Evolutionary conservation across 257 asterid genomes (phyloP).

Genomic region (Buddleja alternifolia): DNA sequence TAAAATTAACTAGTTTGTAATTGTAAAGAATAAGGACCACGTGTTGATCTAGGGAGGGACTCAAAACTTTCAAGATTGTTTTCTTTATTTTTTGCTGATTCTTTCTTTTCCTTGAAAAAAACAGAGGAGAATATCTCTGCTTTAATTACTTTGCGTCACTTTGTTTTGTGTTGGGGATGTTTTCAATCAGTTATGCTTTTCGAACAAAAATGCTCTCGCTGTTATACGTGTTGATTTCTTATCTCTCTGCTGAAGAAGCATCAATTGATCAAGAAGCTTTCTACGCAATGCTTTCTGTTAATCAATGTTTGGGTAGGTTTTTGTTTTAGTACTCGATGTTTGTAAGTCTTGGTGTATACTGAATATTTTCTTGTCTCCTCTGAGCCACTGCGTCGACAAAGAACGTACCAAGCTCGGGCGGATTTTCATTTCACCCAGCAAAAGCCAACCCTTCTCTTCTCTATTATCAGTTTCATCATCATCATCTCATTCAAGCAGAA

Average conservation of each 20-base stretch:
- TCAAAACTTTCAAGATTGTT: neutral
- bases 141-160: neutral
- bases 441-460: too few species aligned
- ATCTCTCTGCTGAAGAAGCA: slow-evolving; percentile 1
- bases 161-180: neutral
- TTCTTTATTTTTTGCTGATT: neutral
- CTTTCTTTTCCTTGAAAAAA: neutral
- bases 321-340: neutral
- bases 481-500: too few species aligned
- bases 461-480: too few species aligned
- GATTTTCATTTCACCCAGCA: too few species aligned
- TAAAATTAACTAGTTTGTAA: neutral
- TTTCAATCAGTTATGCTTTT: slow-evolving; percentile 2
- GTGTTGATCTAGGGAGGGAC: slow-evolving; percentile 10
- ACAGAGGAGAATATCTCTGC: neutral
- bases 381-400: too few species aligned
- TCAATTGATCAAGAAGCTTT: slow-evolving; percentile 12
- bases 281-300: neutral
- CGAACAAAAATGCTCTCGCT: neutral
- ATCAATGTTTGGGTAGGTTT: neutral
- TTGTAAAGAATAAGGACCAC: neutral
- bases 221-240: neutral
- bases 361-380: neutral
- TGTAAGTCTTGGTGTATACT: neutral
- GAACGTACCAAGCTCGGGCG: too few species aligned